Evolutionary conservation across 2,329 filamentous ascomycete genomes (phyloP).

Genomic region (Hymenoscyphus occultus): DNA sequence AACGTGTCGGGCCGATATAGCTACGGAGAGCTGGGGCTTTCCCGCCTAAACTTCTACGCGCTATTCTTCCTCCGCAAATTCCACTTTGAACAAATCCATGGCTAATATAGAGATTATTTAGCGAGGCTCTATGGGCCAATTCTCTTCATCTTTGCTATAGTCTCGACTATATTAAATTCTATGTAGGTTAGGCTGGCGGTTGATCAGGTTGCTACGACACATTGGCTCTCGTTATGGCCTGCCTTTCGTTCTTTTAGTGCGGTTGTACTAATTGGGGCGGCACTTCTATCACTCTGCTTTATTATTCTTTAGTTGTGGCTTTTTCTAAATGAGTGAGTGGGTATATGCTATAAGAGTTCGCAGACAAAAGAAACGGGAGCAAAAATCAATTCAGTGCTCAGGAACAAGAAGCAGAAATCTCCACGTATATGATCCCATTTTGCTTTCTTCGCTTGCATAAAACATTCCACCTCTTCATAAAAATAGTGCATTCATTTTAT

Average conservation of each 20-base stretch:
- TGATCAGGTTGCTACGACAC: conserved; percentile 2
- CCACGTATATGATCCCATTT: neutral
- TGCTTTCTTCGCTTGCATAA: neutral
- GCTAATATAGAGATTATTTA: conserved; percentile 17
- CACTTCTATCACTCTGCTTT: conserved; percentile 5
- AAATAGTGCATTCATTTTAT: too few relatives aligned
- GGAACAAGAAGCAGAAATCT: neutral
- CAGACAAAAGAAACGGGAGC: neutral
- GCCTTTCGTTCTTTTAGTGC: conserved; percentile 2
- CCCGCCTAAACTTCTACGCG: conserved; percentile 19
- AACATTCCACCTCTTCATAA: too few relatives aligned
- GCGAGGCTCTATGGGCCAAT: conserved; percentile 14
- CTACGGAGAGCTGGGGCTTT: conserved; percentile 37
- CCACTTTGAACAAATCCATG: conserved; percentile 8
- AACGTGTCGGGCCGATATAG: conserved; percentile 32
- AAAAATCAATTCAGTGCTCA: neutral
- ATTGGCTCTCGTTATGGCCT: neutral
- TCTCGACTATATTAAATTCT: conserved; percentile 11
- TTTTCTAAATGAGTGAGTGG: neutral
- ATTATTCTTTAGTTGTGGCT: neutral
- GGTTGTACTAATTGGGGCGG: neutral
- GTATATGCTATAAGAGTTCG: conserved; percentile 2
- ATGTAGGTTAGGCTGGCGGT: conserved; percentile 16
- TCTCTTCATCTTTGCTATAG: conserved; percentile 11
- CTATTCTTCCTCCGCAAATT: conserved; percentile 12